phyloP scores from a whole-genome alignment of 108 stramenopile species.

The Pseudonitzschia delicatissima region DNA sequence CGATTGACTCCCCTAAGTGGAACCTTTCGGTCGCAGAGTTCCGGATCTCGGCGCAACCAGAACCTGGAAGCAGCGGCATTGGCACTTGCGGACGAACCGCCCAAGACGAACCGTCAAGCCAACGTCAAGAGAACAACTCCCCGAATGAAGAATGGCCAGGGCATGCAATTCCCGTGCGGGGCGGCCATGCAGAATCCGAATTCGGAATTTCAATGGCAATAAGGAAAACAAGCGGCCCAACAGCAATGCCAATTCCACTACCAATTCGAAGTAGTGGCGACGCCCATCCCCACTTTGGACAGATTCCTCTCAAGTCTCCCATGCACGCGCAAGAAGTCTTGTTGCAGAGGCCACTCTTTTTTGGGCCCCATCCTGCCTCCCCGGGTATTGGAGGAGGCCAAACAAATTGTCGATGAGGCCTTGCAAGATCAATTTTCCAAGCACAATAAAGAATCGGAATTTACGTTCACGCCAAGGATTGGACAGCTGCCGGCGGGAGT shows the following conservation, averaged over 20 bases:
- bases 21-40: not conserved
- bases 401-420: constrained; percentile 28
- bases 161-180: constrained; percentile 1
- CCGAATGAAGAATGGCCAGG: not conserved
- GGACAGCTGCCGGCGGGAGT: constrained; percentile 41
- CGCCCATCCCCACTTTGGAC: not conserved
- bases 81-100: constrained; percentile 31
- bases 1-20: not conserved
- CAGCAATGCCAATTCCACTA: too few relatives aligned
- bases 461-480: constrained; percentile 18
- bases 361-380: constrained; percentile 76
- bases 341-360: constrained; percentile 75
- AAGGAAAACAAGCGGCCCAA: too few relatives aligned
- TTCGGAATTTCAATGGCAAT: too few relatives aligned
- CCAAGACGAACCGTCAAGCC: not conserved
- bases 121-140: too few relatives aligned
- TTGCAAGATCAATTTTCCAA: constrained; percentile 16
- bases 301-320: constrained; percentile 15
- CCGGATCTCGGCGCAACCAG: constrained; percentile 1
- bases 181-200: constrained; percentile 1
- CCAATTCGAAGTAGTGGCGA: too few relatives aligned
- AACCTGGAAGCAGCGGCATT: constrained; percentile 53
- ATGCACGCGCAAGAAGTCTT: constrained; percentile 70
- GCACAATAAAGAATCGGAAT: constrained; percentile 16
- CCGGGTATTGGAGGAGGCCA: constrained; percentile 60